Percentiles rank a stretch among this genome's conserved stretches.
Conservation (phyloP, 768 basidiomycete species). For the Brasilioporus rufonigricans region DNA sequence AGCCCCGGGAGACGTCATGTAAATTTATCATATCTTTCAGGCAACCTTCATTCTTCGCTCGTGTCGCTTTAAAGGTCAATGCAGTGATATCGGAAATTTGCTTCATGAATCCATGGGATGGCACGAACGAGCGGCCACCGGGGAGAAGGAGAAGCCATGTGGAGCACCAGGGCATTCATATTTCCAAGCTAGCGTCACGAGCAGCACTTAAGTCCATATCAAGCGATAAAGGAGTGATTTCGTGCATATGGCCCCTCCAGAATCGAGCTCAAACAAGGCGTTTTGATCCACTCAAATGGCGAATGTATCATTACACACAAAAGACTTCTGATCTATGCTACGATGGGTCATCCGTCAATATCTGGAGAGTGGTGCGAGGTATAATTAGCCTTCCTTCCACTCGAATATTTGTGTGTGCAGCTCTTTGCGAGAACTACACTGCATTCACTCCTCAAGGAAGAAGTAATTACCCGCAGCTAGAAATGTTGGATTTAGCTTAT, state of each 20-base stretch:
- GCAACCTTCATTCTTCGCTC: neutral
- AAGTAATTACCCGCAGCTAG: slow-evolving; percentile 83
- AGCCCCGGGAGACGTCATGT: neutral
- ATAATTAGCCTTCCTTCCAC: slow-evolving; percentile 16
- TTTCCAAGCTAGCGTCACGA: neutral
- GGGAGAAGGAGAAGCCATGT: neutral
- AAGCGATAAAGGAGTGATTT: neutral
- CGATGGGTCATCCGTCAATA: slow-evolving; percentile 8
- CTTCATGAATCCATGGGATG: neutral
- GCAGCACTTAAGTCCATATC: neutral
- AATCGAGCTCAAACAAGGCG: neutral
- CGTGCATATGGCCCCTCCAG: neutral
- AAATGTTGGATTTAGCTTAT: slow-evolving; percentile 10
- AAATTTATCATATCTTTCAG: neutral
- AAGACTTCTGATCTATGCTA: slow-evolving; percentile 8
- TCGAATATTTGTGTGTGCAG: neutral
- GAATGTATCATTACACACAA: slow-evolving; percentile 9
- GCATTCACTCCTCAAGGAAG: slow-evolving; percentile 78
- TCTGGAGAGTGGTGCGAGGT: slow-evolving; percentile 1
- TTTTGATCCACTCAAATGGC: slow-evolving; percentile 10
- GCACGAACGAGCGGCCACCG: neutral
- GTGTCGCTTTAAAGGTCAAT: neutral
- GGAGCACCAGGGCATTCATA: neutral
- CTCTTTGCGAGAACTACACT: neutral
- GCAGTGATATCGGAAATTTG: neutral